phyloP scores from a whole-genome alignment of 179 eudicot genomes.

The Patellifolia procumbens region DNA sequence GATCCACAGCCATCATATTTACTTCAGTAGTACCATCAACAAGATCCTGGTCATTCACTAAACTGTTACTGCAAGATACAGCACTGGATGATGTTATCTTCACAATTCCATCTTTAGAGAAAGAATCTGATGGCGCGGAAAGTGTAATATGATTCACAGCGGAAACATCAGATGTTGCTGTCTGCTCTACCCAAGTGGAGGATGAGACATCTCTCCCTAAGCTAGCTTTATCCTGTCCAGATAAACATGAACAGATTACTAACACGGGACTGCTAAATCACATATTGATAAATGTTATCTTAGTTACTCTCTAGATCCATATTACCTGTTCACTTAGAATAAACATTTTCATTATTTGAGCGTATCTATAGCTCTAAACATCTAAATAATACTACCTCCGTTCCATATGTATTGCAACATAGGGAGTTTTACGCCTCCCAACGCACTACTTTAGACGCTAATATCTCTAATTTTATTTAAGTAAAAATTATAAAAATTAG shows the following conservation, averaged over 20 bases:
- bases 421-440: no score
- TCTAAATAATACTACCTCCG: no score
- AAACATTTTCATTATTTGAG: no score
- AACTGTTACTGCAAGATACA: slow-evolving; percentile 19
- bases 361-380: no score
- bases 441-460: no score
- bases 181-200: slow-evolving; percentile 23
- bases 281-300: neutral
- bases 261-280: neutral
- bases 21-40: slow-evolving; percentile 20
- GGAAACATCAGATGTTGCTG: slow-evolving; percentile 28
- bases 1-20: slow-evolving; percentile 29
- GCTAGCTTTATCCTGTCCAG: slow-evolving; percentile 35
- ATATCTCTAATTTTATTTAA: no score
- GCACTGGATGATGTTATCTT: slow-evolving; percentile 24
- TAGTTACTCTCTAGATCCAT: no score
- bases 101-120: slow-evolving; percentile 9
- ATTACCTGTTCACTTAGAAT: no score
- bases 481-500: no score
- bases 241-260: slow-evolving; percentile 16
- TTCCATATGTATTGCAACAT: no score
- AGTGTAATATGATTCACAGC: slow-evolving; percentile 27
- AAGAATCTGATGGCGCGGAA: slow-evolving; percentile 33
- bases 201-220: slow-evolving; percentile 25
- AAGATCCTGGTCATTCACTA: slow-evolving; percentile 31